Evolutionary conservation across 495 filamentous ascomycete genomes (phyloP).

Genomic region (Penicillium parvum): DNA sequence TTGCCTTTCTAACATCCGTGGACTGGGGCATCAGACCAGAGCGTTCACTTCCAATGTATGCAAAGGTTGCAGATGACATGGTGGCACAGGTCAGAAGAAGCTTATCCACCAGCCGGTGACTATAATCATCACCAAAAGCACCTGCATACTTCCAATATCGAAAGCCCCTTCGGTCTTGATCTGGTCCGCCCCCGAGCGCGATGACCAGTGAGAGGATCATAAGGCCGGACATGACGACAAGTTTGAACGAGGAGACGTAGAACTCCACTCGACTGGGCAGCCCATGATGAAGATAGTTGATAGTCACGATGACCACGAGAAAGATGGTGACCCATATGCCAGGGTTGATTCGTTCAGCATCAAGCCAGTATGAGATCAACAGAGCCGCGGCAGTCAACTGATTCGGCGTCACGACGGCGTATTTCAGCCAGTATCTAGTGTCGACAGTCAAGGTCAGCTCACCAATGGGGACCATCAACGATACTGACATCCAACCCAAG

Average conservation of each 20-base stretch:
- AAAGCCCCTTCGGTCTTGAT: slow-evolving; percentile 62
- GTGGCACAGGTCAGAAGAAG: slow-evolving; percentile 70
- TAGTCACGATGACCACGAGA: slow-evolving; percentile 53
- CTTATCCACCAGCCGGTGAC: slow-evolving; percentile 21
- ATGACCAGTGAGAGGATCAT: slow-evolving; percentile 66
- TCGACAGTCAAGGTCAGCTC: background rate
- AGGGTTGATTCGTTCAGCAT: slow-evolving; percentile 54
- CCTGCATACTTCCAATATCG: slow-evolving; percentile 58
- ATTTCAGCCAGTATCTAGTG: slow-evolving; percentile 52
- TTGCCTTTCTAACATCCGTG: slow-evolving; percentile 62
- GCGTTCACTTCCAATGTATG: slow-evolving; percentile 79
- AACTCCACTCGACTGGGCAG: slow-evolving; percentile 51
- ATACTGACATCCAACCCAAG: slow-evolving; percentile 48
- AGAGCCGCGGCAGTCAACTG: slow-evolving; percentile 72
- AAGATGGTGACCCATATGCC: slow-evolving; percentile 72
- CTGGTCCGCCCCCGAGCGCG: slow-evolving; percentile 62
- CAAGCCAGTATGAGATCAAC: slow-evolving; percentile 67
- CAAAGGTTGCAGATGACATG: slow-evolving; percentile 71
- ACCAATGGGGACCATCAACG: background rate
- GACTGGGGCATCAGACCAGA: slow-evolving; percentile 66
- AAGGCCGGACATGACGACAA: slow-evolving; percentile 62
- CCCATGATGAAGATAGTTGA: slow-evolving; percentile 55
- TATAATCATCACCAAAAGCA: slow-evolving; percentile 19
- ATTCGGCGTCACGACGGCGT: slow-evolving; percentile 73
- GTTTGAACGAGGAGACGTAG: slow-evolving; percentile 56